These are phyloP conservation scores for Tuber brumale DNA, from an alignment of 495 filamentous ascomycete species.

Conservation along the genomic window DNA sequence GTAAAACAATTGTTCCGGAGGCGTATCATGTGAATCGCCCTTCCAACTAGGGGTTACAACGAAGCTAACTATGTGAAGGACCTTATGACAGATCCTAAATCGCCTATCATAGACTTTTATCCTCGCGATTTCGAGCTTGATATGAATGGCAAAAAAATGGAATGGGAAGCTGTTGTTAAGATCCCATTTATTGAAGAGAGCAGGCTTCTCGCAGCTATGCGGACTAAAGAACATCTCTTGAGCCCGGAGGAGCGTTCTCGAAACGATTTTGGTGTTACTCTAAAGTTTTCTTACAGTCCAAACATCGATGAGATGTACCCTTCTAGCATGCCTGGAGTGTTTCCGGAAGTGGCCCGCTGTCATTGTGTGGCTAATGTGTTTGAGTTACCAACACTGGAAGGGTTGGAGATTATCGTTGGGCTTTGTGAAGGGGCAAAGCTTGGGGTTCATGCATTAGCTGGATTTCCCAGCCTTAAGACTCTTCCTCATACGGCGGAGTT, in stretches of 20 bases:
- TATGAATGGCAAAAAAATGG: slow-evolving; percentile 99
- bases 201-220: slow-evolving; percentile 76
- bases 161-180: slow-evolving; percentile 98
- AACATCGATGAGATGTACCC: slow-evolving; percentile 72
- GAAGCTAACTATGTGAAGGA: slow-evolving; percentile 42
- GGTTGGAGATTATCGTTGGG: slow-evolving; percentile 75
- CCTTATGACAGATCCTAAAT: slow-evolving; percentile 82
- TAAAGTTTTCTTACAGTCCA: slow-evolving; percentile 85
- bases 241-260: slow-evolving; percentile 67
- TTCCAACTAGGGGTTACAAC: not conserved
- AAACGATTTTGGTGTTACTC: slow-evolving; percentile 82
- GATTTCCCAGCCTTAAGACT: slow-evolving; percentile 83
- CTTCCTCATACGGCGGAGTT: slow-evolving; percentile 71
- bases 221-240: slow-evolving; percentile 68
- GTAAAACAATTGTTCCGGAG: slow-evolving; percentile 85
- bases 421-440: slow-evolving; percentile 81
- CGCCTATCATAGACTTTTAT: slow-evolving; percentile 98
- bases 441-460: slow-evolving; percentile 72
- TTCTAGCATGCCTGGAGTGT: slow-evolving; percentile 80
- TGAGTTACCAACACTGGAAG: slow-evolving; percentile 86
- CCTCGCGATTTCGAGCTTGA: slow-evolving; percentile 95
- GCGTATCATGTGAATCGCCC: slow-evolving; percentile 58
- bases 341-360: slow-evolving; percentile 81
- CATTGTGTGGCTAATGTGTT: slow-evolving; percentile 92
- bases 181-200: slow-evolving; percentile 97